Evolutionary conservation across 192 early-diverging fungal genomes (phyloP).

Genomic region (Coemansia sp.): DNA sequence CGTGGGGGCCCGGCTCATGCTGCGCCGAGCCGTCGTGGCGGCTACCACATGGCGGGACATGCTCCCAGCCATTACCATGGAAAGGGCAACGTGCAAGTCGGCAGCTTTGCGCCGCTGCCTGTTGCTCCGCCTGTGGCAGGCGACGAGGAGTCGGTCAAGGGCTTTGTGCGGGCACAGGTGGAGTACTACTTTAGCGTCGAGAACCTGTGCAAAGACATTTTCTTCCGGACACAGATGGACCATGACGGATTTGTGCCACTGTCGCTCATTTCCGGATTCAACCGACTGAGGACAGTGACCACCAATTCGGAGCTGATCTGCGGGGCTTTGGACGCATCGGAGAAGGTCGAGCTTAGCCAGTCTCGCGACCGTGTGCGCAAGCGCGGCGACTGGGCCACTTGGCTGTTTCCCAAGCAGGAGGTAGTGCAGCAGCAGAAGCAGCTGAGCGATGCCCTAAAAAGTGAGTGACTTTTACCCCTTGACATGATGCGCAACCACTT

Average conservation of each 20-base stretch:
- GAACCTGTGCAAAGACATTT: slow-evolving; percentile 94
- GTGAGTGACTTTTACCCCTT: slow-evolving; percentile 41
- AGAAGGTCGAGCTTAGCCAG: slow-evolving; percentile 60
- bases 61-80: slow-evolving; percentile 47
- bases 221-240: slow-evolving; percentile 90
- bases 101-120: slow-evolving; percentile 21
- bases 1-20: slow-evolving; percentile 10
- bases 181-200: slow-evolving; percentile 98
- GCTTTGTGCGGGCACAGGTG: slow-evolving; percentile 51
- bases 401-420: slow-evolving; percentile 74
- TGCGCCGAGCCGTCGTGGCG: slow-evolving; percentile 16
- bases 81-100: slow-evolving; percentile 50
- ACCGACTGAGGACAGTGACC: slow-evolving; percentile 75
- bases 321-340: slow-evolving; percentile 51
- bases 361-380: slow-evolving; percentile 58
- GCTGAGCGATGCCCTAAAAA: slow-evolving; percentile 38
- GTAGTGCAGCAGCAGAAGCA: slow-evolving; percentile 44
- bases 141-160: slow-evolving; percentile 37
- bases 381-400: slow-evolving; percentile 78
- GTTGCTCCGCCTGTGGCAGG: slow-evolving; percentile 34
- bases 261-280: slow-evolving; percentile 77
- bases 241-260: slow-evolving; percentile 77
- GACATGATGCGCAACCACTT: no score
- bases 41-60: slow-evolving; percentile 30
- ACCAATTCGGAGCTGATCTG: slow-evolving; percentile 62